A percentile compares a stretch with the other conserved stretches of the same genome.
These are phyloP conservation scores for Crucihimalaya himalaica DNA, from an alignment of 345 rosid species.

Conservation along the genomic window DNA sequence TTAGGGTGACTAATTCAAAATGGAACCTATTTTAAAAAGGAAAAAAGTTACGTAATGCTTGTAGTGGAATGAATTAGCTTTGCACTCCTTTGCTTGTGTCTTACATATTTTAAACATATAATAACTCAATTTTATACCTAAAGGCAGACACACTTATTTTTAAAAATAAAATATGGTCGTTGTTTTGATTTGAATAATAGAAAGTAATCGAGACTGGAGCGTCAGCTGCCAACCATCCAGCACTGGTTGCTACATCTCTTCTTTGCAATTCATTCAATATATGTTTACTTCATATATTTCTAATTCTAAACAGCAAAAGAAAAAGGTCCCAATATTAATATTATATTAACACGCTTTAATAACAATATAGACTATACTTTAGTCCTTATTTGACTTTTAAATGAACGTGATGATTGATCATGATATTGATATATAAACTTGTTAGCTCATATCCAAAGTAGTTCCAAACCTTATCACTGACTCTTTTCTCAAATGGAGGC, in stretches of 20 bases:
- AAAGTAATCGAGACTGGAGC: slow-evolving; percentile 33
- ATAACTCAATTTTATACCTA: neutral
- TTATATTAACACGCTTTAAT: slow-evolving; percentile 20
- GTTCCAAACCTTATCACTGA: slow-evolving; percentile 10
- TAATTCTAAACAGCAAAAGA: neutral
- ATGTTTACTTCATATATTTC: neutral
- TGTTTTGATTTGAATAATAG: slow-evolving; percentile 27
- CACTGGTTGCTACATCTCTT: neutral
- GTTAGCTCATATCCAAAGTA: slow-evolving; percentile 18
- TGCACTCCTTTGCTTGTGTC: slow-evolving; percentile 8
- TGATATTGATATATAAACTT: slow-evolving; percentile 3
- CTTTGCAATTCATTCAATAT: neutral
- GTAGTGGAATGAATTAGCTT: slow-evolving; percentile 13
- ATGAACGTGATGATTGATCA: neutral
- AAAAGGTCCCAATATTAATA: slow-evolving; percentile 6
- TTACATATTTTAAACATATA: neutral
- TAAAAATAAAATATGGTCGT: neutral
- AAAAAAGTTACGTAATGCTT: neutral
- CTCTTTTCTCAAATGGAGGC: slow-evolving; percentile 31
- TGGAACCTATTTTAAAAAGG: neutral
- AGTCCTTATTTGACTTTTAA: slow-evolving; percentile 35
- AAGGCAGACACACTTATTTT: neutral
- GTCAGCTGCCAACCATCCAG: slow-evolving; percentile 16
- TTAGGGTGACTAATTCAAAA: neutral
- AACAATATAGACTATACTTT: too few relatives aligned